These are phyloP conservation scores for Cyamopsis tetragonoloba DNA, from an alignment of 306 rosid genomes.

Conservation along the genomic window DNA sequence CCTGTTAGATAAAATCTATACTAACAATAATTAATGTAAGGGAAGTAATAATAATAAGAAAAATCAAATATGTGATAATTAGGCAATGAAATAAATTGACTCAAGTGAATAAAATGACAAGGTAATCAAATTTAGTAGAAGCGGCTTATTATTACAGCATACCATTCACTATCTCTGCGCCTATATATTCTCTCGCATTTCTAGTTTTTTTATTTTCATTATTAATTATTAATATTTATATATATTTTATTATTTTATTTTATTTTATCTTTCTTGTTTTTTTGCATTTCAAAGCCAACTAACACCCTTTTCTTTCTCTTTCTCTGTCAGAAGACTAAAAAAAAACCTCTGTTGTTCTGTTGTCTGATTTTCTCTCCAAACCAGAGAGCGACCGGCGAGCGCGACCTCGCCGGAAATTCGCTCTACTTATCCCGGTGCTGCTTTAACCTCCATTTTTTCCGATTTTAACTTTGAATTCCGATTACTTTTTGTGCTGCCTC, in stretches of 20 bases:
- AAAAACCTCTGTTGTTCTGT: conserved; percentile 24
- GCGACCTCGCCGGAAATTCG: conserved; percentile 49
- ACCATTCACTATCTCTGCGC: conserved; percentile 13
- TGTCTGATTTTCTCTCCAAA: conserved; percentile 31
- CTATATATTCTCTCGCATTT: conserved; percentile 33
- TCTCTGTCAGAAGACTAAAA: conserved; percentile 28
- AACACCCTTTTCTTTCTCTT: conserved; percentile 29
- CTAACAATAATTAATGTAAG: too few relatives aligned
- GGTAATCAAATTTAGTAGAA: too few relatives aligned
- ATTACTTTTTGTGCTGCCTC: background rate
- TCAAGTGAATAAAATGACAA: too few relatives aligned
- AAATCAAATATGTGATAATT: too few relatives aligned
- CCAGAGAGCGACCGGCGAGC: conserved; percentile 57
- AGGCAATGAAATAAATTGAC: too few relatives aligned
- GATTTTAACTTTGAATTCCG: conserved; percentile 7
- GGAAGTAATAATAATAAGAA: too few relatives aligned
- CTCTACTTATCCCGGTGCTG: background rate
- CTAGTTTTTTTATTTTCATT: background rate
- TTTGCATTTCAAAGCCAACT: conserved; percentile 40
- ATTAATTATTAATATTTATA: background rate
- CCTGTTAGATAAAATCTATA: too few relatives aligned
- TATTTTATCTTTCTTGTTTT: background rate
- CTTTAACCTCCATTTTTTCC: background rate
- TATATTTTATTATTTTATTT: background rate
- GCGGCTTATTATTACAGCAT: conserved; percentile 1